Conservation (phyloP, 2,329 filamentous ascomycete genomes). For the Cephalotrichum gorgonifer region DNA sequence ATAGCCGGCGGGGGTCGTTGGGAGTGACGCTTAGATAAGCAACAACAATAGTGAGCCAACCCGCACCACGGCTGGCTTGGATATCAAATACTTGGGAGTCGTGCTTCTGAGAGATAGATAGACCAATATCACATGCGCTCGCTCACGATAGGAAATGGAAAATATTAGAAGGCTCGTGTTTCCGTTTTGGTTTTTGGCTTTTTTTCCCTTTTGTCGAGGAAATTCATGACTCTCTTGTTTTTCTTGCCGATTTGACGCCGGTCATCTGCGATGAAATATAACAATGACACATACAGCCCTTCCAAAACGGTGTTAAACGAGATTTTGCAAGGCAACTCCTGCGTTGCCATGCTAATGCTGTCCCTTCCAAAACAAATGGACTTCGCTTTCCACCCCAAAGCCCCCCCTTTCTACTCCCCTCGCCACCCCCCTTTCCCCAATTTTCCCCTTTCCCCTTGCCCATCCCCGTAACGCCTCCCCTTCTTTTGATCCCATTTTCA, state of each 20-base stretch:
- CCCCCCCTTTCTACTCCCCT: slow-evolving; percentile 21
- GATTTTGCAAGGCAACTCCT: slow-evolving; percentile 43
- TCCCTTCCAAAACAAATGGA: slow-evolving; percentile 11
- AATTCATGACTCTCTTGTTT: slow-evolving; percentile 25
- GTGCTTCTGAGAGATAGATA: neutral
- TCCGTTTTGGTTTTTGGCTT: neutral
- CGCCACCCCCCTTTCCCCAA: slow-evolving; percentile 12
- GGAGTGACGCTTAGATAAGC: neutral
- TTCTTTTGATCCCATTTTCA: neutral
- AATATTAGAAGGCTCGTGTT: neutral
- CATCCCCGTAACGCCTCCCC: no score
- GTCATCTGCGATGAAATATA: slow-evolving; percentile 48
- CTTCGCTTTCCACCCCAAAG: neutral
- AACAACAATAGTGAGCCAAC: neutral
- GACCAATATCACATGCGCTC: neutral
- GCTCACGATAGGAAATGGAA: slow-evolving; percentile 1
- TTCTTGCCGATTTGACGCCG: slow-evolving; percentile 60
- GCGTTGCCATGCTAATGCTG: slow-evolving; percentile 37
- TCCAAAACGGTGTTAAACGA: slow-evolving; percentile 46
- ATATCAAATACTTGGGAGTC: no score
- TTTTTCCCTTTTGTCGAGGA: slow-evolving; percentile 8
- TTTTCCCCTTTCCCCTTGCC: slow-evolving; percentile 2
- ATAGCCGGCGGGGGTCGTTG: neutral
- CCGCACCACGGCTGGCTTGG: no score
- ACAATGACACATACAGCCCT: slow-evolving; percentile 59